Percentiles rank a stretch among this genome's conserved stretches.
These are phyloP conservation scores for Saitozyma podzolica DNA, from an alignment of 768 basidiomycete genomes.

Conservation along the genomic window DNA sequence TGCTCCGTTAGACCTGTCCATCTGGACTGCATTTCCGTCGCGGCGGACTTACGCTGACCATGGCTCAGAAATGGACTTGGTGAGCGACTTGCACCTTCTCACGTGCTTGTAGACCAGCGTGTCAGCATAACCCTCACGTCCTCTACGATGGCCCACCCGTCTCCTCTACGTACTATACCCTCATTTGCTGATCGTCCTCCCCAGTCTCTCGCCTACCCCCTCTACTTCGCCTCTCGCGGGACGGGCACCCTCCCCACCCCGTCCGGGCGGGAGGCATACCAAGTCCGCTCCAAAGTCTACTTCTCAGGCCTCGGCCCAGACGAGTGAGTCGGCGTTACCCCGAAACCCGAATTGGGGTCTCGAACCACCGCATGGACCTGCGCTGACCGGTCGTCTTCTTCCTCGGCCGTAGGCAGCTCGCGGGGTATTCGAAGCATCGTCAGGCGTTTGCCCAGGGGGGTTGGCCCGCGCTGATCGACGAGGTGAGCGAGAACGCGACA, in stretches of 20 bases:
- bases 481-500: constrained; percentile 58
- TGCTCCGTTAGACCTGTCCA: too few relatives aligned
- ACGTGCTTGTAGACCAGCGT: neutral
- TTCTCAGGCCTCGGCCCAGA: constrained; percentile 92
- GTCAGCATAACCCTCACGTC: too few relatives aligned
- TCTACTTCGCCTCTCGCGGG: constrained; percentile 90
- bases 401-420: constrained; percentile 60
- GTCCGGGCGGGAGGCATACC: constrained; percentile 57
- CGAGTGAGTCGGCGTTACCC: constrained; percentile 56
- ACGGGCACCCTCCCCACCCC: constrained; percentile 61
- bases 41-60: neutral
- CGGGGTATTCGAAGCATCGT: constrained; percentile 88
- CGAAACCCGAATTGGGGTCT: neutral
- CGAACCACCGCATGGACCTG: too few relatives aligned
- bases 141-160: too few relatives aligned
- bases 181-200: neutral
- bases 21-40: too few relatives aligned
- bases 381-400: too few relatives aligned
- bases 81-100: constrained; percentile 51
- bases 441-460: constrained; percentile 67
- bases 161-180: too few relatives aligned
- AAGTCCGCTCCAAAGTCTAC: constrained; percentile 74
- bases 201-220: constrained; percentile 84
- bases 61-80: constrained; percentile 65
- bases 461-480: constrained; percentile 75